Evolutionary conservation across 257 asterid species (phyloP).

Genomic region (Striga asiatica): DNA sequence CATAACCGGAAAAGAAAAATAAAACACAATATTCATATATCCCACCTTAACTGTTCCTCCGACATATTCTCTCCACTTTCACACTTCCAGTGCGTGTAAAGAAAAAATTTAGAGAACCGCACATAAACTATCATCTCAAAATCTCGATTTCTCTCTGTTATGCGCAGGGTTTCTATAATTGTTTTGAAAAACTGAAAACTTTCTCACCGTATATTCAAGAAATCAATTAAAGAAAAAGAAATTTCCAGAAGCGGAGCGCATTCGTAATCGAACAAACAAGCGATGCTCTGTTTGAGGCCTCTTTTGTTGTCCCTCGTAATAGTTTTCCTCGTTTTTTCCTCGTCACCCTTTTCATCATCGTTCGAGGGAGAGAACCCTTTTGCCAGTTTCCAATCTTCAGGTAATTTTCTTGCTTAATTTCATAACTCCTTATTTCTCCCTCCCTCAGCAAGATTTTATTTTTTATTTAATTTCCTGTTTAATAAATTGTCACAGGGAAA

Average conservation of each 20-base stretch:
- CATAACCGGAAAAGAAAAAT: too few species aligned
- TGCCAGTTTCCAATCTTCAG: conserved; percentile 21
- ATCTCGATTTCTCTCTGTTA: neutral
- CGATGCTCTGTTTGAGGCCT: conserved; percentile 26
- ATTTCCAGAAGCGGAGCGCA: neutral
- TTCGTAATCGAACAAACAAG: neutral
- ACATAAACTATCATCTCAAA: neutral
- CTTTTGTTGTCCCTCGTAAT: conserved; percentile 17
- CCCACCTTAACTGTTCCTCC: too few species aligned
- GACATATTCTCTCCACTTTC: too few species aligned
- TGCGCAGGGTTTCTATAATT: too few species aligned
- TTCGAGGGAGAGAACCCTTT: conserved; percentile 19
- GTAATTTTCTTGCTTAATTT: conserved; percentile 15
- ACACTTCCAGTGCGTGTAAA: too few species aligned
- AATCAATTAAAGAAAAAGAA: neutral
- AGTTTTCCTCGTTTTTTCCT: conserved; percentile 21
- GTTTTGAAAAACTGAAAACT: neutral
- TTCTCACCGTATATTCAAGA: too few species aligned
- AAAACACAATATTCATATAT: too few species aligned
- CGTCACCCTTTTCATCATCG: conserved; percentile 19
- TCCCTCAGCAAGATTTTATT: neutral
- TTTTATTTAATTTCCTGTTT: neutral
- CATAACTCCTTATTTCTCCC: neutral
- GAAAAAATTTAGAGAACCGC: neutral
- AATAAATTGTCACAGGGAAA: conserved; percentile 16